These are phyloP conservation scores for Carex parvula DNA, from an alignment of 176 grass and related monocot genomes.

Conservation along the genomic window DNA sequence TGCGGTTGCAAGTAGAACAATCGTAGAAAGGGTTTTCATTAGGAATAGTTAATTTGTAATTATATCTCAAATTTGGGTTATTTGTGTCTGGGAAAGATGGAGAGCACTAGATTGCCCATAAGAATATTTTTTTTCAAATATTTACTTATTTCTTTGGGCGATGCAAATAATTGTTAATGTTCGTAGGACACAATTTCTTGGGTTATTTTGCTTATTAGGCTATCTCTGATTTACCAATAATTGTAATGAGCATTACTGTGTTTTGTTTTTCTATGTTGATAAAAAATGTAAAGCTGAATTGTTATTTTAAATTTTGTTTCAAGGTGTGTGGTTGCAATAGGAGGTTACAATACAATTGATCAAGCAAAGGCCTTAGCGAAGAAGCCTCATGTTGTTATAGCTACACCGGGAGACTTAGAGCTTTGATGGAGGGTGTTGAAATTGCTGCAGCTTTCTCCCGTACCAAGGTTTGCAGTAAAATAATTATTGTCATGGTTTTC, in stretches of 20 bases:
- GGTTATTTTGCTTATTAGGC: neutral
- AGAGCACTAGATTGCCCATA: too few relatives aligned
- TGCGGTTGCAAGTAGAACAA: neutral
- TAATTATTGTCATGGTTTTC: neutral
- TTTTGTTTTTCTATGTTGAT: neutral
- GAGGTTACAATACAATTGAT: slow-evolving; percentile 64
- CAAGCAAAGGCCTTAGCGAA: slow-evolving; percentile 70
- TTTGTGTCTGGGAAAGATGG: too few relatives aligned
- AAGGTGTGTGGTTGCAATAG: slow-evolving; percentile 70
- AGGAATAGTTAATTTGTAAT: neutral
- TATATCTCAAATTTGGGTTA: neutral
- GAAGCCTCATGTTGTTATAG: slow-evolving; percentile 72
- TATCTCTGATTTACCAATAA: neutral
- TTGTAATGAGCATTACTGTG: neutral
- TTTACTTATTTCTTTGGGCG: too few relatives aligned
- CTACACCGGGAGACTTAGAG: slow-evolving; percentile 78
- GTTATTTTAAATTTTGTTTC: slow-evolving; percentile 2
- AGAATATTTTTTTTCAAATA: too few relatives aligned
- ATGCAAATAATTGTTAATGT: too few relatives aligned
- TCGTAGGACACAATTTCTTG: neutral
- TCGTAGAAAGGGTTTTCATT: neutral
- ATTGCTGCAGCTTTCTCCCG: slow-evolving; percentile 66
- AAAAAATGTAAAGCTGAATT: neutral
- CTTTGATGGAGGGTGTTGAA: slow-evolving; percentile 65
- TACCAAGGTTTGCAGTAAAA: slow-evolving; percentile 45